Evolutionary conservation across 371 early-diverging fungal species (phyloP).

Genomic region (Cokeromyces recurvatus): DNA sequence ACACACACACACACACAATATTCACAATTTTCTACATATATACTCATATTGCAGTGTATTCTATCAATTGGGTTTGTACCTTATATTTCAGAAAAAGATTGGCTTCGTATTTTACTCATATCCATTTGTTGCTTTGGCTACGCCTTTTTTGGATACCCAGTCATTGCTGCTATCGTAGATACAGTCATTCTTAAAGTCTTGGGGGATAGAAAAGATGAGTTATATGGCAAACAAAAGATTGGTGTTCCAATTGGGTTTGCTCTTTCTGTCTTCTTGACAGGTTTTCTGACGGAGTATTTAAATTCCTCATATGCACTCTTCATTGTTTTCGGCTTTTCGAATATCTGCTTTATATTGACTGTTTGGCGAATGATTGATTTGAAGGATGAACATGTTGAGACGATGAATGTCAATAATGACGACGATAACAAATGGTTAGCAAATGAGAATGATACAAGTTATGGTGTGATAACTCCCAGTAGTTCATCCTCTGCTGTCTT

Average conservation of each 20-base stretch:
- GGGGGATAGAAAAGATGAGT: constrained; percentile 21
- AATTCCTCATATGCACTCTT: constrained; percentile 26
- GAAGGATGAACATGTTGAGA: constrained; percentile 1
- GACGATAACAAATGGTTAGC: neutral
- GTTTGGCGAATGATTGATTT: constrained; percentile 1
- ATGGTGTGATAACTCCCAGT: constrained; percentile 5
- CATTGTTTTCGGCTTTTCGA: constrained; percentile 15
- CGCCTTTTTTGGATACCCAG: constrained; percentile 34
- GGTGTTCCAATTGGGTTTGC: constrained; percentile 34
- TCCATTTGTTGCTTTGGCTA: constrained; percentile 29
- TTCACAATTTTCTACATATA: neutral
- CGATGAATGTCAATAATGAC: neutral
- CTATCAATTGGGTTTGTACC: constrained; percentile 26
- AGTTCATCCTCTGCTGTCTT: neutral
- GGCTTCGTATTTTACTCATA: constrained; percentile 15
- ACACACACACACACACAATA: too few relatives aligned
- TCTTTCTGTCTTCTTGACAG: constrained; percentile 28
- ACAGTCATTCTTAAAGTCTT: constrained; percentile 21
- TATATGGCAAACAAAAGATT: constrained; percentile 33
- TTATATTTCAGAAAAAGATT: constrained; percentile 10
- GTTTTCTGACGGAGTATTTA: constrained; percentile 19
- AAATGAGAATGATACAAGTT: too few relatives aligned
- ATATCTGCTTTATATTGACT: constrained; percentile 19
- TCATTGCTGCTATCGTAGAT: constrained; percentile 28
- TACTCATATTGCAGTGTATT: constrained; percentile 10